Conservation (phyloP, 441 rosid species). For the Pelargonium myrrhifolium region DNA sequence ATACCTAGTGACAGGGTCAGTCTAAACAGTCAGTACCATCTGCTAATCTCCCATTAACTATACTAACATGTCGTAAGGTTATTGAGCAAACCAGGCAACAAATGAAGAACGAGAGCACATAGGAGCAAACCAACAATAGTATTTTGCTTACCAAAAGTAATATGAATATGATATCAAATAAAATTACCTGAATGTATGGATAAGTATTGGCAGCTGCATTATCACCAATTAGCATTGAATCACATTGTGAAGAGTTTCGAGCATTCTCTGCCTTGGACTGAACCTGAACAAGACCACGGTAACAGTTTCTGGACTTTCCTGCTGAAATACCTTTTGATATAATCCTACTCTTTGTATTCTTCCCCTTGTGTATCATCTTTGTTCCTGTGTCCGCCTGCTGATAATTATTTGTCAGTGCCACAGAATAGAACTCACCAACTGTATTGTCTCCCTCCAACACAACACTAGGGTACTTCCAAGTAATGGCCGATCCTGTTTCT, state of each 20-base stretch:
- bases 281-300: slow-evolving; percentile 91
- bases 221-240: slow-evolving; percentile 94
- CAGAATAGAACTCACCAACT: slow-evolving; percentile 84
- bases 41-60: background rate
- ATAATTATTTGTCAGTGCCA: slow-evolving; percentile 76
- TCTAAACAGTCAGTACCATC: no score
- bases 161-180: background rate
- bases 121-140: no score
- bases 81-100: background rate
- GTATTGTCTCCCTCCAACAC: slow-evolving; percentile 80
- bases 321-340: slow-evolving; percentile 92
- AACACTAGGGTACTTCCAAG: slow-evolving; percentile 95
- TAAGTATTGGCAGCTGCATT: slow-evolving; percentile 94
- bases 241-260: slow-evolving; percentile 78
- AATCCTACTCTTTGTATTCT: slow-evolving; percentile 75
- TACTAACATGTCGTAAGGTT: background rate
- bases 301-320: slow-evolving; percentile 78
- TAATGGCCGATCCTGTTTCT: slow-evolving; percentile 88
- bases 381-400: slow-evolving; percentile 98
- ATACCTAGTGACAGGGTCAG: background rate
- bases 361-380: slow-evolving; percentile 95
- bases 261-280: slow-evolving; percentile 88
- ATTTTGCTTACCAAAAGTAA: background rate
- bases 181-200: slow-evolving; percentile 83
- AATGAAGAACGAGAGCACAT: no score